These are phyloP conservation scores for Bacidia gigantensis DNA, from an alignment of 495 filamentous ascomycete genomes.

Conservation along the genomic window DNA sequence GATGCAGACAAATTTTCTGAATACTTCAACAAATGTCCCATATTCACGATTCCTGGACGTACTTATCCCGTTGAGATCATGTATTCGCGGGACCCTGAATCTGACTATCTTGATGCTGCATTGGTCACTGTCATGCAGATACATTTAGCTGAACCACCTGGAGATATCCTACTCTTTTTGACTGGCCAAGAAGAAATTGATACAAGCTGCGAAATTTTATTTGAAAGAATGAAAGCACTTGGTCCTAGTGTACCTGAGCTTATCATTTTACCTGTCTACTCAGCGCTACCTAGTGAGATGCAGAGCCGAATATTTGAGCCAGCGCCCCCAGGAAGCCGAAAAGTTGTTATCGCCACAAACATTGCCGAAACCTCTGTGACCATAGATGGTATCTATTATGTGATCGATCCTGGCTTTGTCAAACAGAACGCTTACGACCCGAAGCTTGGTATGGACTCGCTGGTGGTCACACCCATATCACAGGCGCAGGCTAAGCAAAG, in stretches of 20 bases:
- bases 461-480: constrained; percentile 89
- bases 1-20: constrained; percentile 95
- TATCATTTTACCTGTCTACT: constrained; percentile 88
- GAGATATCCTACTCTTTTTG: constrained; percentile 91
- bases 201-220: constrained; percentile 78
- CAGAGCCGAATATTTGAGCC: constrained; percentile 92
- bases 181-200: constrained; percentile 99
- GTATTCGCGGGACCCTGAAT: constrained; percentile 86
- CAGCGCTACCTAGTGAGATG: constrained; percentile 81
- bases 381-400: constrained; percentile 94
- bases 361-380: constrained; percentile 98
- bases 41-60: constrained; percentile 89
- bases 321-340: constrained; percentile 72
- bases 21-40: constrained; percentile 89
- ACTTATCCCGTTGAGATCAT: constrained; percentile 93
- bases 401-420: constrained; percentile 92
- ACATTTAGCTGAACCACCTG: constrained; percentile 76
- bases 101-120: constrained; percentile 92
- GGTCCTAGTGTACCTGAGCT: constrained; percentile 85
- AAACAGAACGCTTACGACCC: constrained; percentile 97
- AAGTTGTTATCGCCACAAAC: constrained; percentile 96
- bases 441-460: constrained; percentile 92
- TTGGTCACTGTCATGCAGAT: constrained; percentile 96
- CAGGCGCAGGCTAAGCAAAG: constrained; percentile 95
- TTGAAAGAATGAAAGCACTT: constrained; percentile 91